A percentile compares a stretch with the other conserved stretches of the same genome.
phyloP scores from a whole-genome alignment of 2,329 filamentous ascomycete species.

The Penicillium sp. region DNA sequence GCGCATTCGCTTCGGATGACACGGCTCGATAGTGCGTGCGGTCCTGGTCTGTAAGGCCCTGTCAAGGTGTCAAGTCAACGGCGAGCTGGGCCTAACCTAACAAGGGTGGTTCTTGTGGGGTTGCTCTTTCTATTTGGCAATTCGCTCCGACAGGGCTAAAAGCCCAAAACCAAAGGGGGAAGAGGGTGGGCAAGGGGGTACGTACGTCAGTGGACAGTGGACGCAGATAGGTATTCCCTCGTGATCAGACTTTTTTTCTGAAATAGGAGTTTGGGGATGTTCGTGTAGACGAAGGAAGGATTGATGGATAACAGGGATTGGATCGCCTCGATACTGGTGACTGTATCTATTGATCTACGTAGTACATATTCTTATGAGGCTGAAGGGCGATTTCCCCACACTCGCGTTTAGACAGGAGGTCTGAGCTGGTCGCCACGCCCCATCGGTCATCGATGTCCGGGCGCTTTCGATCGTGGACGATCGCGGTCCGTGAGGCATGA shows the following conservation, averaged over 20 bases:
- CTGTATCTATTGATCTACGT: background rate
- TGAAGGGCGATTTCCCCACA: slow-evolving; percentile 16
- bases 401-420: slow-evolving; percentile 12
- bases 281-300: background rate
- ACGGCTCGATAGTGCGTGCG: slow-evolving; percentile 6
- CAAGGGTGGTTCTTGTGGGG: background rate
- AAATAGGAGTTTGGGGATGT: background rate
- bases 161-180: background rate
- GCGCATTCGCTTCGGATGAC: slow-evolving; percentile 2
- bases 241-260: background rate
- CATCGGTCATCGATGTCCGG: slow-evolving; percentile 1
- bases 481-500: background rate
- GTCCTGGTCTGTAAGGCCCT: background rate
- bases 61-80: background rate
- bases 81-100: too few species aligned
- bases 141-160: background rate
- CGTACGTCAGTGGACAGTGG: slow-evolving; percentile 3
- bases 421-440: slow-evolving; percentile 5
- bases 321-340: background rate
- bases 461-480: slow-evolving; percentile 4
- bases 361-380: slow-evolving; percentile 3
- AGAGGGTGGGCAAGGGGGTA: background rate
- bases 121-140: background rate
- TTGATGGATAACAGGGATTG: background rate
- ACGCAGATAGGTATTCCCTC: background rate